Base-by-base conservation (phyloP, 768 basidiomycete genomes). In the Suillus lakei region DNA sequence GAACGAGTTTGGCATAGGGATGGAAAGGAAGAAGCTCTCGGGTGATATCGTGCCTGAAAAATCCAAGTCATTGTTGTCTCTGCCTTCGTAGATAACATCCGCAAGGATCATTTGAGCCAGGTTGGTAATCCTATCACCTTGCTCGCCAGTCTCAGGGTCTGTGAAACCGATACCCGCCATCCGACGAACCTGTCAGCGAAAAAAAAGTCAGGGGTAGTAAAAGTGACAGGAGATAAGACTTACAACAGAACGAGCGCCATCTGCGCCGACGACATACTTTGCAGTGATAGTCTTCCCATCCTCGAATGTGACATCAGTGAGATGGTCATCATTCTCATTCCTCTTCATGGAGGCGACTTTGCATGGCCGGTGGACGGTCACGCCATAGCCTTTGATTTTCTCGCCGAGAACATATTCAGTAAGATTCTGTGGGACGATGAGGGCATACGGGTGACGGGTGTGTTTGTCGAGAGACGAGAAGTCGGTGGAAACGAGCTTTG, bases 231-330 rank as follows among this genome's bases (percentile, higher is more conserved):
- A 18, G n/a, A 34, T 28, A 7, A 58, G 66, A 70, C 78, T 58
- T 68, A 85, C 86, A 39, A 71, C 68, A 0, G 85, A 87, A 64
- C 71, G 78, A 3, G 83, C 74, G 4, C 86, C 85, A 68, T 88
- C 86, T 6, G 85, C 84, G 28, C 83, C 85, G 38, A 86, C 68
- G 5, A 86, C 80, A 69, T 84, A 85, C 39, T 77, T 79, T 16
- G 85, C 72, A 4, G 72, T 77, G 43, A 86, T 78, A 15, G 74
- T 69, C 41, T 77, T 77, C 4, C 85, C 85, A 53, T 79, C 77
- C 36, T 85, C 83, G 66, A 87, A 85, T 0, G 71, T 68, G n/a
- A 83, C 84, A 16, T 83, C 77, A 8, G 70, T 77, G 15, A 81
- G 30, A 13, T 70, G 71, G 15, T 62, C 12, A 38, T 80, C 73